Conservation (phyloP, 1,284 basidiomycete genomes). For the Ceratobasidium sp. region DNA sequence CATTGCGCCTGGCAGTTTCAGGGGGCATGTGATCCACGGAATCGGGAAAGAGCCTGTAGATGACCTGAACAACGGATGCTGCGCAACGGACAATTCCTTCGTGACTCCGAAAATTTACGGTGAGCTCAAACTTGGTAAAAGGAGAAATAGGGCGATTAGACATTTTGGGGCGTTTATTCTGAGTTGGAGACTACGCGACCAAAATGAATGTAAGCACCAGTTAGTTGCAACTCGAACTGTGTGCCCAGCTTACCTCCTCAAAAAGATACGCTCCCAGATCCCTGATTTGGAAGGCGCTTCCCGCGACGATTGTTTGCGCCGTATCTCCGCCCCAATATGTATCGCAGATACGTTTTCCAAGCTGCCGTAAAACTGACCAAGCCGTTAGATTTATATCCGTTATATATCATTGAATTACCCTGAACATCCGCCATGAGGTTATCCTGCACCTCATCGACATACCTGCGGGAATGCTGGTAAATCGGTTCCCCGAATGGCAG, state of each 20-base stretch:
- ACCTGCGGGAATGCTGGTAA: not conserved
- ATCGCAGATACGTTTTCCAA: constrained; percentile 68
- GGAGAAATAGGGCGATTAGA: constrained; percentile 50
- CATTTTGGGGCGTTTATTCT: no score
- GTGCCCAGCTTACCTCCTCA: not conserved
- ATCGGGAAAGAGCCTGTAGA: constrained; percentile 33
- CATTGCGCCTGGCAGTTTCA: constrained; percentile 1
- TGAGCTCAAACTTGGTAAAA: constrained; percentile 41
- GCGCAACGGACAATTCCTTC: constrained; percentile 39
- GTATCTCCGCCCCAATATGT: constrained; percentile 82
- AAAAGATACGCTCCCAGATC: constrained; percentile 71
- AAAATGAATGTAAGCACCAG: no score
- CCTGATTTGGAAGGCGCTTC: constrained; percentile 73
- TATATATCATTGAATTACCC: not conserved
- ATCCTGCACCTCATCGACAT: constrained; percentile 35
- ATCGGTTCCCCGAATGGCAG: not conserved
- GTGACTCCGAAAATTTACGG: constrained; percentile 41
- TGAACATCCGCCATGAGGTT: constrained; percentile 16
- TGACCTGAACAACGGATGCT: constrained; percentile 31
- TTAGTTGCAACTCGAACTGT: no score
- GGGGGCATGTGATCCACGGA: constrained; percentile 37
- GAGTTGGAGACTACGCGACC: no score
- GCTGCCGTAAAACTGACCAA: constrained; percentile 59
- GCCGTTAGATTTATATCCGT: not conserved
- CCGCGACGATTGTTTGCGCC: constrained; percentile 74